Evolutionary conservation across 2,329 filamentous ascomycete genomes (phyloP), one percentile per base, ranked within the genome.

Genomic region (Diaporthe sp.): DNA sequence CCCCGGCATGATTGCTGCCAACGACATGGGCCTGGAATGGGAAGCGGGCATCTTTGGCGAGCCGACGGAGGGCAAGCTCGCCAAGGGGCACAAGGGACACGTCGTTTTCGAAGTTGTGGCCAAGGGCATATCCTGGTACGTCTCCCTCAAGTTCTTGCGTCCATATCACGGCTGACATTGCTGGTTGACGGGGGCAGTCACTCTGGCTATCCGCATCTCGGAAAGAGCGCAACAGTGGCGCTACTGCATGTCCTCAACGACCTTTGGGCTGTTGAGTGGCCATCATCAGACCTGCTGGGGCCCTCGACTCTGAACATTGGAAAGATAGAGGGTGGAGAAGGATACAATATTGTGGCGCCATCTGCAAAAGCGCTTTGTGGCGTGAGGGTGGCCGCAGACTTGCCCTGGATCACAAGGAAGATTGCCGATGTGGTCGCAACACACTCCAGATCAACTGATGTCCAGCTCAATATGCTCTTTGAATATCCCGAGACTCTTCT

Each of bases 21-120:
- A 92, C 79, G 81, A 85, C 7, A 81, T 90, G 57, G 82, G 85
- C 70, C 77, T 88, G 78, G 80, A 74, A 25, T 92, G 91, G 86
- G 88, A 92, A 65, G 88, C 92, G 8, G 88, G 93, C 75, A 91
- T 92, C 78, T 95, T 95, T 80, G 93, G 93, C 19, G 93, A 95
- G 80, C 93, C 93, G 0, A 95, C 93, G 0, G 93, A 95, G 78
- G 86, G 89, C 53, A 93, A 92, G 79, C 89, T 95, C 7, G 92
- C 92, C 0, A 86, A 89, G 19, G 93, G 93, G 12, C 93, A 95
- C 84, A 95, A 95, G 82, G 93, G 93, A 10, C 92, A 90, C 77
- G 79, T 92, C 1, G 87, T 88, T 53, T 89, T 94, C 77, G 84
- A 86, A 22, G 78, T 95, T 67, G 85, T 85, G 19, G 91, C 92